Conservation (phyloP, 371 early-diverging fungal genomes). For the Rhizopus delemar region DNA sequence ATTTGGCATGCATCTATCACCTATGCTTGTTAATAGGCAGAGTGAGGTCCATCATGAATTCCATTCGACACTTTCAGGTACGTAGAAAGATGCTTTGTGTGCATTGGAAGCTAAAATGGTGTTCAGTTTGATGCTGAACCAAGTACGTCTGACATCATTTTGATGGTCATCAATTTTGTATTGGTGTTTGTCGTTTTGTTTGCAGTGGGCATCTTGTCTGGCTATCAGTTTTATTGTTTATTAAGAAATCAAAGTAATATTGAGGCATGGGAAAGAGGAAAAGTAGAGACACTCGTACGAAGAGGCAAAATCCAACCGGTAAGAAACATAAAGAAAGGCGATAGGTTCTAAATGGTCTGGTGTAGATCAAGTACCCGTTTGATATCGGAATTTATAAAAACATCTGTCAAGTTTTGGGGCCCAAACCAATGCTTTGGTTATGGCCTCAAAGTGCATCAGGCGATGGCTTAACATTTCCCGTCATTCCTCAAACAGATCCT, state of each 20-base stretch:
- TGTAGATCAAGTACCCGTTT: conserved; percentile 58
- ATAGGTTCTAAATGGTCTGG: too few species aligned
- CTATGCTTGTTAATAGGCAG: conserved; percentile 39
- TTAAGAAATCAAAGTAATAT: conserved; percentile 92
- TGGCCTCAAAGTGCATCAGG: conserved; percentile 65
- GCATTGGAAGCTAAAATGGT: not conserved
- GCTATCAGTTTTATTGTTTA: conserved; percentile 85
- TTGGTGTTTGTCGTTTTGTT: conserved; percentile 73
- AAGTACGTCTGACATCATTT: conserved; percentile 59
- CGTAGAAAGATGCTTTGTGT: not conserved
- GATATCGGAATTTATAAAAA: conserved; percentile 85
- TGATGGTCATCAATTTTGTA: conserved; percentile 77
- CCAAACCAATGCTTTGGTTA: conserved; percentile 66
- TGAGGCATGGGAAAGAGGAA: conserved; percentile 82
- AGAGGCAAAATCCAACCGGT: conserved; percentile 63
- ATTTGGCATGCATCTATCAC: conserved; percentile 57
- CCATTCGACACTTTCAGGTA: conserved; percentile 46
- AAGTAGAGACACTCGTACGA: conserved; percentile 75
- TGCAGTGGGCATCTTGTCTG: conserved; percentile 79
- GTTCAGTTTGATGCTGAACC: conserved; percentile 58
- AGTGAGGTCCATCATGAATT: conserved; percentile 37
- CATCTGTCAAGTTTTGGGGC: conserved; percentile 79
- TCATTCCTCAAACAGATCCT: conserved; percentile 40
- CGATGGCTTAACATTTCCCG: conserved; percentile 72
- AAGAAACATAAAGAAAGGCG: conserved; percentile 17